Evolutionary conservation across 2,329 filamentous ascomycete genomes (phyloP), one percentile per base, ranked within the genome.

Genomic region (Trichoderma hamatum): DNA sequence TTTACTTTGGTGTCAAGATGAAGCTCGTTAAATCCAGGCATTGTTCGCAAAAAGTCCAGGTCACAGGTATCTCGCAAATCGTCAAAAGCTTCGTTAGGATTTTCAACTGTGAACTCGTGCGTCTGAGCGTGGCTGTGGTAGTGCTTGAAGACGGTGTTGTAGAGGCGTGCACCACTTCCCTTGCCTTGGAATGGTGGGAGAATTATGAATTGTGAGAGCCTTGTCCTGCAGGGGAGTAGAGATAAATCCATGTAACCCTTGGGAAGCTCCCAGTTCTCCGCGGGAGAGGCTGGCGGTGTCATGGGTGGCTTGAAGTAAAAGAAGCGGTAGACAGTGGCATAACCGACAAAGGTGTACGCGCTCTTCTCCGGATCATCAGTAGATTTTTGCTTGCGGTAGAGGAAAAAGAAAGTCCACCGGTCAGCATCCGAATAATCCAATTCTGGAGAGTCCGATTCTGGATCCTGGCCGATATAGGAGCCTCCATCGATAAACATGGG

Each of bases 401-500:
- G 83, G 73, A 97, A 89, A 81, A 94, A 98, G n/a, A 98, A 82
- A 0, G 92, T 94, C 96, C 96, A 99, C 74, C 95, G 88, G 70
- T 94, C 88, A 24, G 89, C 90, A 71, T 94, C 91, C 0, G 90
- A 86, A 64, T 92, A 86, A 49, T 94, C 89, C 52, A 77, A 85
- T 69, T 93, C 86, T 19, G 87, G 86, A 62, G 93, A 88, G 2
- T 83, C 79, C 4, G 80, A 80, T 5, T 84, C 78, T 1, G 73
- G 74, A 34, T 82, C 78, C 43, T 82, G 76, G 11, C 82, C 87
- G 56, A 97, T 89, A 46, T 88, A 88, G 5, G 89, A 92, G n/a
- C 94, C 96, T 32, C 93, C 96, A 79, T 99, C 96, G 71, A 99
- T 97, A 78, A 94, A 96, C 70, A 98, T 84, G 19, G 93, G 89